A percentile compares a stretch with the other conserved stretches of the same genome.
Evolutionary conservation across 2,329 filamentous ascomycete genomes (phyloP).

Genomic region (Karstenula rhodostoma): DNA sequence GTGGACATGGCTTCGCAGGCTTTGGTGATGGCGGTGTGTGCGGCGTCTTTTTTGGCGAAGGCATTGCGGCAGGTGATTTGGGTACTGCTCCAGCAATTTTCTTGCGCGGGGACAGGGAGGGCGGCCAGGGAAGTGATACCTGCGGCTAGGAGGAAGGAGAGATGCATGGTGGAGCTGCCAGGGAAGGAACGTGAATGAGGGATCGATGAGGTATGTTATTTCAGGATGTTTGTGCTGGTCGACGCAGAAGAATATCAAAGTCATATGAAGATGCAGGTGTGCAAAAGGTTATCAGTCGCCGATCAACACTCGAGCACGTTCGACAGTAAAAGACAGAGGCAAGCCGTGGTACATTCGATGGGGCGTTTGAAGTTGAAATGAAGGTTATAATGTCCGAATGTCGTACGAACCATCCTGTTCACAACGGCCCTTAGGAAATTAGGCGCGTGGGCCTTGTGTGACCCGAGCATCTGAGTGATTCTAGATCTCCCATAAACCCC

Average conservation of each 20-base stretch:
- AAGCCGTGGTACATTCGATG: background rate
- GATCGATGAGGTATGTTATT: background rate
- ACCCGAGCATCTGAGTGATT: background rate
- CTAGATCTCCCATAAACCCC: background rate
- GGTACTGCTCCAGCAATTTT: constrained; percentile 8
- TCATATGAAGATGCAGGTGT: background rate
- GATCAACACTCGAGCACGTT: background rate
- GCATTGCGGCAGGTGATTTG: constrained; percentile 11
- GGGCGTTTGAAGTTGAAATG: background rate
- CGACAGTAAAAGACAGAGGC: background rate
- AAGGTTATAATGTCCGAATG: background rate
- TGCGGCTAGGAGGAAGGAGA: constrained; percentile 4
- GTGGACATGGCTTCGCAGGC: constrained; percentile 13
- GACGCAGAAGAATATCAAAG: background rate
- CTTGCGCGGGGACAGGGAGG: background rate
- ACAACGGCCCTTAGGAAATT: background rate
- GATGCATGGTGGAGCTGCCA: constrained; percentile 2
- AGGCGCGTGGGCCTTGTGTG: constrained; percentile 3
- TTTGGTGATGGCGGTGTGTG: constrained; percentile 10
- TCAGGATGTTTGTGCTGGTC: background rate
- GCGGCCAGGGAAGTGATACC: background rate
- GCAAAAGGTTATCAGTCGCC: background rate
- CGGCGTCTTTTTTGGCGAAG: constrained; percentile 8
- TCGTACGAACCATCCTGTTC: background rate
- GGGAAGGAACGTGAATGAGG: background rate